These are phyloP conservation scores for Phytophthora capsici DNA, from an alignment of 352 stramenopile genomes.

Conservation along the genomic window DNA sequence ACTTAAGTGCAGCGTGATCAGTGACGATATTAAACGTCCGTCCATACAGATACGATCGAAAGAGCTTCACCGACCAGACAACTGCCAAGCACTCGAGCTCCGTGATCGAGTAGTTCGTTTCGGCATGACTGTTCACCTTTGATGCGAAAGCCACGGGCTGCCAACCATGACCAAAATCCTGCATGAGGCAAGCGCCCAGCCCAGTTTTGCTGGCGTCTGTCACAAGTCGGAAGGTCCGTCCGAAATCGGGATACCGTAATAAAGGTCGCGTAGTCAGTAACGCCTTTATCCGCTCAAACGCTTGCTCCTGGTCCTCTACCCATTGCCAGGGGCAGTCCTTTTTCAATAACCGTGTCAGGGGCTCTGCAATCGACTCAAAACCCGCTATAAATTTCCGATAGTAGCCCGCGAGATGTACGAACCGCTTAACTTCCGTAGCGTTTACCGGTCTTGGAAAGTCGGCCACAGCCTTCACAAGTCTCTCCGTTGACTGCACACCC, in stretches of 20 bases:
- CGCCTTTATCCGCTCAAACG: background rate
- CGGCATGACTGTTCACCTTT: background rate
- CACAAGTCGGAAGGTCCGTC: background rate
- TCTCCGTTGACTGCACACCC: background rate
- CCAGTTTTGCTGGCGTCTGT: slow-evolving; percentile 1
- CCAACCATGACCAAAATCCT: background rate
- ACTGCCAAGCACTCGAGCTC: background rate
- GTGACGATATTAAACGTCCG: background rate
- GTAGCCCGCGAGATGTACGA: background rate
- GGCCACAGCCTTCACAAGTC: background rate
- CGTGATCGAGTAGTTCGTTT: background rate
- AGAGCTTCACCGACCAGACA: background rate
- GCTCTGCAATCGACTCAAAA: background rate
- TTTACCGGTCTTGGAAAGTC: background rate
- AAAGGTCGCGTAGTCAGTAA: background rate
- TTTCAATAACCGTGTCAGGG: background rate
- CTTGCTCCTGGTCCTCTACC: background rate
- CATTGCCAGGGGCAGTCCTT: background rate
- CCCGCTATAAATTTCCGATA: background rate
- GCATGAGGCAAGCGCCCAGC: background rate
- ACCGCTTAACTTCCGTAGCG: background rate
- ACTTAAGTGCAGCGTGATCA: background rate
- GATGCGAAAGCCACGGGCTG: background rate
- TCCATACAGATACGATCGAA: slow-evolving; percentile 1
- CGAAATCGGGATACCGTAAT: background rate